A percentile compares a stretch with the other conserved stretches of the same genome.
phyloP scores from a whole-genome alignment of 2,329 filamentous ascomycete genomes.

The Cladosporium halotolerans region DNA sequence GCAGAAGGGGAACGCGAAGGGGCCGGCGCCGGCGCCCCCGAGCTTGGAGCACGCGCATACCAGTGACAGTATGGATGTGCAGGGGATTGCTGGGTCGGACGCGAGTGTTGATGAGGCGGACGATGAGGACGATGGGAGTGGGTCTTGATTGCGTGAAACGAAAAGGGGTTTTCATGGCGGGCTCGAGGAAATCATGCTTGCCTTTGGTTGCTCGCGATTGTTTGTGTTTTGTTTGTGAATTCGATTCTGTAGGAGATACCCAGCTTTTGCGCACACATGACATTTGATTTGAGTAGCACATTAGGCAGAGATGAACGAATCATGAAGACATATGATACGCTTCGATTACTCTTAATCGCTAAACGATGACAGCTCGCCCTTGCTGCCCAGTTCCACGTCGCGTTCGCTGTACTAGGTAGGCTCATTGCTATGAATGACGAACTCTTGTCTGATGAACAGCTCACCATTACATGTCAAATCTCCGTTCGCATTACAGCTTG shows the following conservation, averaged over 20 bases:
- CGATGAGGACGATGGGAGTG: conserved; percentile 7
- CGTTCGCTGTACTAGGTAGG: too few species aligned
- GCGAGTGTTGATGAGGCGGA: conserved; percentile 15
- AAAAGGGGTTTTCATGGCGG: not conserved
- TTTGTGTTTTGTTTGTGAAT: not conserved
- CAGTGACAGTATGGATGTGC: conserved; percentile 21
- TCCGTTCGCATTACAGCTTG: too few species aligned
- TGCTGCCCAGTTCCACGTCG: too few species aligned
- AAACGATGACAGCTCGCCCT: too few species aligned
- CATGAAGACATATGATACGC: too few species aligned
- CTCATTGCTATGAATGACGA: too few species aligned
- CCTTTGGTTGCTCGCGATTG: not conserved
- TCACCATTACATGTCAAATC: too few species aligned
- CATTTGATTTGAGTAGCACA: too few species aligned
- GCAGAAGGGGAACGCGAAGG: not conserved
- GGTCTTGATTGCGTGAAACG: not conserved
- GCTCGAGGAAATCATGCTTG: too few species aligned
- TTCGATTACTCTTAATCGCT: too few species aligned
- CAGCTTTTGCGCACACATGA: not conserved
- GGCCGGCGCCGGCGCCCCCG: not conserved
- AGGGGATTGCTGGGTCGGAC: conserved; percentile 10
- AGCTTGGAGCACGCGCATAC: conserved; percentile 14
- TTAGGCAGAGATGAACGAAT: too few species aligned
- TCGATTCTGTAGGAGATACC: not conserved
- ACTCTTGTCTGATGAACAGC: too few species aligned